phyloP scores from a whole-genome alignment of 108 stramenopile species.

The Hondaea fermentalgiana region DNA sequence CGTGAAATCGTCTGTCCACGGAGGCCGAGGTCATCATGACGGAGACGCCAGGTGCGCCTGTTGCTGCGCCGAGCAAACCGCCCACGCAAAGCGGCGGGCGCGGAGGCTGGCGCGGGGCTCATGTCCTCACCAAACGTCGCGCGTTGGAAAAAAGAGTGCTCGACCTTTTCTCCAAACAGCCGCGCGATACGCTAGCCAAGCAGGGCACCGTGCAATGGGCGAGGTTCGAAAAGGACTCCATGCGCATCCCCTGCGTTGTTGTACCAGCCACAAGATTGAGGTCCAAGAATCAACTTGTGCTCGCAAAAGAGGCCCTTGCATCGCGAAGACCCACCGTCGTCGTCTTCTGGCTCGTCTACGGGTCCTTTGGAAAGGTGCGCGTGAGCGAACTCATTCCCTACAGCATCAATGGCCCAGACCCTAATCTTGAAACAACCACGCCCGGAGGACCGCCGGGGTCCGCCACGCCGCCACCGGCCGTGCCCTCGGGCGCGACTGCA shows the following conservation, averaged over 20 bases:
- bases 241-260: background rate
- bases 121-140: background rate
- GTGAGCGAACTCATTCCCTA: background rate
- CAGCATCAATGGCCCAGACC: background rate
- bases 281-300: background rate
- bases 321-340: background rate
- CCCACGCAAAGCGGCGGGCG: too few species aligned
- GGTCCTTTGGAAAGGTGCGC: background rate
- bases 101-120: too few species aligned
- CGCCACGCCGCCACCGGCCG: too few species aligned
- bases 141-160: background rate
- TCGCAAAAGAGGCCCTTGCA: background rate
- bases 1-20: too few species aligned
- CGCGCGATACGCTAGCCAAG: background rate
- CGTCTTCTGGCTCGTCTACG: background rate
- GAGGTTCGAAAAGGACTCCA: conserved; percentile 1
- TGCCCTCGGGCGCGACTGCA: too few species aligned
- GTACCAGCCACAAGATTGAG: background rate
- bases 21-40: too few species aligned
- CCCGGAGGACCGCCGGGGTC: too few species aligned
- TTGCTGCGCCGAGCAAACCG: too few species aligned
- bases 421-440: background rate
- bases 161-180: background rate
- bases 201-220: background rate
- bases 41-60: too few species aligned